A percentile compares a stretch with the other conserved stretches of the same genome.
Evolutionary conservation across 1,139 yeast species (phyloP).

Genomic region (Pichia sp.): DNA sequence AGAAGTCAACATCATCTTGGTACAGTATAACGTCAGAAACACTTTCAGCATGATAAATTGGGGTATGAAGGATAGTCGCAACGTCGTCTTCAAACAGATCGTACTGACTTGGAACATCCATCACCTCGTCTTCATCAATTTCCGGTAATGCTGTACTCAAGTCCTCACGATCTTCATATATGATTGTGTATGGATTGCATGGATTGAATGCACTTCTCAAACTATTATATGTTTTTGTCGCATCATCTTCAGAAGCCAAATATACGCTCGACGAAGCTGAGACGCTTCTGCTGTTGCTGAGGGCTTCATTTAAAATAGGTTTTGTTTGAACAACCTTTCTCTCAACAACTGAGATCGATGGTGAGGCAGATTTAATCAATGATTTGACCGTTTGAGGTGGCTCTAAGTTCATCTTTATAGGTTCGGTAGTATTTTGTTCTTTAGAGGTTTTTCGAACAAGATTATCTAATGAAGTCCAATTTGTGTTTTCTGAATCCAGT

Average conservation of each 20-base stretch:
- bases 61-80: neutral
- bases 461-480: constrained; percentile 10
- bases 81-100: neutral
- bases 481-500: constrained; percentile 1
- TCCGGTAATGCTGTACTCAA: neutral
- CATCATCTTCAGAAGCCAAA: constrained; percentile 6
- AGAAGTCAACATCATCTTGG: constrained; percentile 11
- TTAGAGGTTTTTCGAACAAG: neutral
- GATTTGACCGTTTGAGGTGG: neutral
- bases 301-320: neutral
- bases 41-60: constrained; percentile 2
- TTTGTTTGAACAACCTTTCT: constrained; percentile 1
- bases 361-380: neutral
- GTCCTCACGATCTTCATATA: neutral
- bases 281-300: neutral
- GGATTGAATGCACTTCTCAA: neutral
- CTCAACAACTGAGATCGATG: constrained; percentile 2
- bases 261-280: constrained; percentile 7
- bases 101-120: neutral
- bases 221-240: neutral
- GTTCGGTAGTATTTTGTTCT: neutral
- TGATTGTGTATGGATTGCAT: constrained; percentile 1
- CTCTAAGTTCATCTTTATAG: neutral
- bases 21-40: constrained; percentile 6
- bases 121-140: neutral